These are phyloP conservation scores for Phytophthora quininea DNA, from an alignment of 352 stramenopile genomes.

Conservation along the genomic window DNA sequence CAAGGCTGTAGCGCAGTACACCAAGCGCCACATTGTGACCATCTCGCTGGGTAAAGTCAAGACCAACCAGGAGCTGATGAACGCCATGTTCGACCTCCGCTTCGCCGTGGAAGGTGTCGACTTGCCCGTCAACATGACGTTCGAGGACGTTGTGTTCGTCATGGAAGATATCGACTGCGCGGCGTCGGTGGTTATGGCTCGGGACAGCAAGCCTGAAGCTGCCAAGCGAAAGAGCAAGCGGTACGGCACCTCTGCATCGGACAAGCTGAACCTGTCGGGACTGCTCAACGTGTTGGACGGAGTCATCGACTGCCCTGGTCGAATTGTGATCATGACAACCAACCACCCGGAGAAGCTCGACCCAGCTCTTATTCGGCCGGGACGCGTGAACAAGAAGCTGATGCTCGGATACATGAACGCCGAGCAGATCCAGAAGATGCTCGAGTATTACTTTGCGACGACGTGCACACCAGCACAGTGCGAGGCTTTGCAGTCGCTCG, in stretches of 20 bases:
- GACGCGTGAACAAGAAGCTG: constrained; percentile 90
- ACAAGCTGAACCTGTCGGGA: constrained; percentile 83
- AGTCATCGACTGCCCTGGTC: constrained; percentile 73
- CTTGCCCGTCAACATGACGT: constrained; percentile 65
- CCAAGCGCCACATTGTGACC: constrained; percentile 79
- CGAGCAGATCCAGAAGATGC: constrained; percentile 52
- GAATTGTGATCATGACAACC: constrained; percentile 88
- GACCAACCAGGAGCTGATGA: constrained; percentile 87
- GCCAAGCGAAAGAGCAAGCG: constrained; percentile 14
- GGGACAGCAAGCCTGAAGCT: constrained; percentile 33
- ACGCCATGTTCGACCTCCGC: constrained; percentile 75
- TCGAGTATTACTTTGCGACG: constrained; percentile 70
- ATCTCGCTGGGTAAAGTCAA: constrained; percentile 76
- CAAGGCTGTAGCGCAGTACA: constrained; percentile 87
- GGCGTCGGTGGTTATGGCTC: constrained; percentile 64
- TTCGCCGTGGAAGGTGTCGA: constrained; percentile 69
- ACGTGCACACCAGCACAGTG: constrained; percentile 28
- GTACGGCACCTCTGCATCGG: constrained; percentile 10
- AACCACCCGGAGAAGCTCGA: constrained; percentile 89
- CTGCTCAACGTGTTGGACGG: constrained; percentile 92
- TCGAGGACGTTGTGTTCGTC: constrained; percentile 89
- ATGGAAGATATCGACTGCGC: constrained; percentile 91
- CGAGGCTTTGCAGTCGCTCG: constrained; percentile 11
- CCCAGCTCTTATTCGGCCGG: constrained; percentile 88
- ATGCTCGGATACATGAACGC: constrained; percentile 68